Evolutionary conservation across 257 asterid genomes (phyloP).

Genomic region (Jasminum sambac): DNA sequence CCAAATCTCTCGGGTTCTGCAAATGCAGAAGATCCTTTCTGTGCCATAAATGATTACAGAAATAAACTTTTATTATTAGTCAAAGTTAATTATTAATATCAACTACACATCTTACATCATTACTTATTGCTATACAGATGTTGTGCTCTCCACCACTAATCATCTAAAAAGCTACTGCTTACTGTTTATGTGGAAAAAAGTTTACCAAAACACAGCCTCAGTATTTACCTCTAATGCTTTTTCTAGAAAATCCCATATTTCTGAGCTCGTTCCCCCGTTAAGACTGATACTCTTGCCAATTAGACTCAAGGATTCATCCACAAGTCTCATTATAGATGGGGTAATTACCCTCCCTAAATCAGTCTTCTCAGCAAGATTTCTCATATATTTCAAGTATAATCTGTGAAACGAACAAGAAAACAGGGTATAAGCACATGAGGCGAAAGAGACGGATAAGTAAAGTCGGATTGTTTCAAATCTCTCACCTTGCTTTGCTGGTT

Average conservation of each 20-base stretch:
- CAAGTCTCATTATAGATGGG: slow-evolving; percentile 85
- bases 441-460: background rate
- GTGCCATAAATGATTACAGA: slow-evolving; percentile 26
- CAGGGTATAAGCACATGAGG: slow-evolving; percentile 14
- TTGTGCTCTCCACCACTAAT: too few species aligned
- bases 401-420: slow-evolving; percentile 38
- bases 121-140: too few species aligned
- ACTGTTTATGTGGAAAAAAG: too few species aligned
- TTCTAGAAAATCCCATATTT: slow-evolving; percentile 76
- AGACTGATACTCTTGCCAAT: slow-evolving; percentile 47
- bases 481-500: slow-evolving; percentile 72
- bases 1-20: slow-evolving; percentile 60
- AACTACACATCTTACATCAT: too few species aligned
- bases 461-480: slow-evolving; percentile 8
- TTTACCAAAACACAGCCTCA: background rate
- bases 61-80: too few species aligned
- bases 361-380: slow-evolving; percentile 82
- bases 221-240: slow-evolving; percentile 56
- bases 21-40: slow-evolving; percentile 75
- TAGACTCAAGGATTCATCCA: slow-evolving; percentile 66
- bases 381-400: slow-evolving; percentile 74
- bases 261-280: slow-evolving; percentile 71
- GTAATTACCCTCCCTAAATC: slow-evolving; percentile 86
- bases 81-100: too few species aligned
- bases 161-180: too few species aligned